Evolutionary conservation across 139 green algal genomes (phyloP).

Genomic region (Protoeuglena noctilucae): DNA sequence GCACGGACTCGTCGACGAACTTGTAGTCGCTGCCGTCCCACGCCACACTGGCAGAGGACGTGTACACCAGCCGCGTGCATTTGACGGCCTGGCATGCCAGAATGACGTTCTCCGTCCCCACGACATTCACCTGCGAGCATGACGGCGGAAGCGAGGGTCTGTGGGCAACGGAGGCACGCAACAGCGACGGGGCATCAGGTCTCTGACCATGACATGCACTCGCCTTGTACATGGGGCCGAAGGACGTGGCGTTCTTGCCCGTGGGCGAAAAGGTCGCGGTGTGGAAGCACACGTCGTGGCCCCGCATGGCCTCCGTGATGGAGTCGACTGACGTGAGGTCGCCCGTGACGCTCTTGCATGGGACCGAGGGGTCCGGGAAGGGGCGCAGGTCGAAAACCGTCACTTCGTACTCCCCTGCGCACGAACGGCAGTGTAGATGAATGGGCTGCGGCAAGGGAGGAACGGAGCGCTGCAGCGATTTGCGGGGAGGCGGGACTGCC

Average conservation of each 20-base stretch:
- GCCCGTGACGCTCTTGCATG: not conserved
- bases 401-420: not conserved
- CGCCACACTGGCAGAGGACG: slow-evolving; percentile 61
- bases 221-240: too few species aligned
- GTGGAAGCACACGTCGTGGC: slow-evolving; percentile 69
- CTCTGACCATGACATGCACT: too few species aligned
- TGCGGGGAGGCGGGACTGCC: not conserved
- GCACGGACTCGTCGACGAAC: slow-evolving; percentile 36
- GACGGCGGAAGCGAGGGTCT: too few species aligned
- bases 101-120: slow-evolving; percentile 61
- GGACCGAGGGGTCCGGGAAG: not conserved
- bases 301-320: slow-evolving; percentile 4
- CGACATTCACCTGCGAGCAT: slow-evolving; percentile 73
- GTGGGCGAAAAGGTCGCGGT: slow-evolving; percentile 62
- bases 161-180: too few species aligned
- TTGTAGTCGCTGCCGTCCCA: slow-evolving; percentile 63
- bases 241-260: slow-evolving; percentile 39
- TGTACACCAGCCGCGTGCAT: slow-evolving; percentile 51
- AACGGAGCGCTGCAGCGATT: too few species aligned
- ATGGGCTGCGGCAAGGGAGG: too few species aligned
- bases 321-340: not conserved
- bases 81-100: slow-evolving; percentile 31
- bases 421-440: too few species aligned
- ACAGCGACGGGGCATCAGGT: slow-evolving; percentile 69
- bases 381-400: not conserved